Conservation (phyloP, 2,329 filamentous ascomycete species). For the Aulographum hederae region DNA sequence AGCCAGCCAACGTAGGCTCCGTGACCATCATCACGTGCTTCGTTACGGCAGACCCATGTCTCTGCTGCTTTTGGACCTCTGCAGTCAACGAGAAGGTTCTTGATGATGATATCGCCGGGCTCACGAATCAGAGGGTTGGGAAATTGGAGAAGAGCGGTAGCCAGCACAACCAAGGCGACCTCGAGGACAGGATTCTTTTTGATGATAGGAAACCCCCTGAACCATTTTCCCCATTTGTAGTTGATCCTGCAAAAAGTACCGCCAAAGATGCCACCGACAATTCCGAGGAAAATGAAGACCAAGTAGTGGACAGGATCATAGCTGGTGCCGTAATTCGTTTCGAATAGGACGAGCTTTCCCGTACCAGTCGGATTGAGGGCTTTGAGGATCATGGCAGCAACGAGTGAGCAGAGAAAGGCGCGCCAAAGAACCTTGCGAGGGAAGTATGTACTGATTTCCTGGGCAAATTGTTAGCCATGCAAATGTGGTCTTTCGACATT, state of each 20-base stretch:
- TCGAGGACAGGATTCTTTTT: slow-evolving; percentile 37
- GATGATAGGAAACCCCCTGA: slow-evolving; percentile 33
- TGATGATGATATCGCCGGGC: slow-evolving; percentile 36
- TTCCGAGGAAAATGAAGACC: slow-evolving; percentile 36
- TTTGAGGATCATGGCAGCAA: slow-evolving; percentile 36
- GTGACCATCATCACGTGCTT: slow-evolving; percentile 14
- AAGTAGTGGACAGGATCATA: slow-evolving; percentile 37
- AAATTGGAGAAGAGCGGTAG: slow-evolving; percentile 35
- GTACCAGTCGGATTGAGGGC: slow-evolving; percentile 41
- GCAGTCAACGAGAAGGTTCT: slow-evolving; percentile 38
- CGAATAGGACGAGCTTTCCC: slow-evolving; percentile 41
- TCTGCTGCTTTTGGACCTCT: slow-evolving; percentile 6
- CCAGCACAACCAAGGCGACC: slow-evolving; percentile 33
- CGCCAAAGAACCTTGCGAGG: slow-evolving; percentile 40
- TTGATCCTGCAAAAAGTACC: slow-evolving; percentile 40
- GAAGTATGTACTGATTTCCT: slow-evolving; percentile 42
- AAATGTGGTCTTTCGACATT: background rate
- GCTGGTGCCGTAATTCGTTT: slow-evolving; percentile 39
- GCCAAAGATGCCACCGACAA: slow-evolving; percentile 40
- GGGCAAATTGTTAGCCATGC: slow-evolving; percentile 1
- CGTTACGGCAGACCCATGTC: slow-evolving; percentile 34
- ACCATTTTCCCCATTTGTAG: slow-evolving; percentile 36
- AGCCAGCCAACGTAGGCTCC: slow-evolving; percentile 32
- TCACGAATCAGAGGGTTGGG: slow-evolving; percentile 36
- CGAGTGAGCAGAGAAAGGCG: slow-evolving; percentile 38